Conservation (phyloP, 139 green algal species). For the Pleodorina starrii region DNA sequence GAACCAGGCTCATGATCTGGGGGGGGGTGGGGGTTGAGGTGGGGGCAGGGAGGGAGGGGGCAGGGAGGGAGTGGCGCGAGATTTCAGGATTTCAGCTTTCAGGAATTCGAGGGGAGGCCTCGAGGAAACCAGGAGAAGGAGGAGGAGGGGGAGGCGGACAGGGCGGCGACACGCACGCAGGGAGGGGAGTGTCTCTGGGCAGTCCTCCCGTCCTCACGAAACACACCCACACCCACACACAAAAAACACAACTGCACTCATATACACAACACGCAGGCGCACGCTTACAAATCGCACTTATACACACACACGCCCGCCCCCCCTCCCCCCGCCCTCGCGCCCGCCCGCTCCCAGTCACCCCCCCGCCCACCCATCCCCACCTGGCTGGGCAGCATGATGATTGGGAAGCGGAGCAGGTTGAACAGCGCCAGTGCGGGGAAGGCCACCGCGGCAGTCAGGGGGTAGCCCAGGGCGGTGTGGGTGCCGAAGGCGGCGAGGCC, state of each 20-base stretch:
- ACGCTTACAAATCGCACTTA: neutral
- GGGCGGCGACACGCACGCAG: too few species aligned
- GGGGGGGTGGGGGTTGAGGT: neutral
- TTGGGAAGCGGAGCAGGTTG: constrained; percentile 90
- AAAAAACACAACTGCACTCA: too few species aligned
- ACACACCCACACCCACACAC: too few species aligned
- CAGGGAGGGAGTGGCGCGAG: neutral
- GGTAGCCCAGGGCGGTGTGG: constrained; percentile 63
- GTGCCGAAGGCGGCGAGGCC: constrained; percentile 75
- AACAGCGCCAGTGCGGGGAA: constrained; percentile 90
- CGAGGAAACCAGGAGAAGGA: too few species aligned
- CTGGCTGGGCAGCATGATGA: constrained; percentile 76
- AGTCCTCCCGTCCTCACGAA: too few species aligned
- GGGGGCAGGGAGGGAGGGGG: constrained; percentile 17
- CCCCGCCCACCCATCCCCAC: constrained; percentile 2
- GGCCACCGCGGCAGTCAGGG: constrained; percentile 81
- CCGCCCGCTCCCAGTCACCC: too few species aligned
- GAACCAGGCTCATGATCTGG: constrained; percentile 87
- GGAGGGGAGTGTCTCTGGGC: too few species aligned
- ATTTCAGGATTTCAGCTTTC: too few species aligned
- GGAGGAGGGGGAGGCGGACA: too few species aligned
- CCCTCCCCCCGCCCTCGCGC: too few species aligned
- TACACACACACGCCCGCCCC: neutral
- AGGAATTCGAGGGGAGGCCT: too few species aligned
- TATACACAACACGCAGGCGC: too few species aligned